Conservation (phyloP, 176 grass and related monocot species). For the Oryza meridionalis region DNA sequence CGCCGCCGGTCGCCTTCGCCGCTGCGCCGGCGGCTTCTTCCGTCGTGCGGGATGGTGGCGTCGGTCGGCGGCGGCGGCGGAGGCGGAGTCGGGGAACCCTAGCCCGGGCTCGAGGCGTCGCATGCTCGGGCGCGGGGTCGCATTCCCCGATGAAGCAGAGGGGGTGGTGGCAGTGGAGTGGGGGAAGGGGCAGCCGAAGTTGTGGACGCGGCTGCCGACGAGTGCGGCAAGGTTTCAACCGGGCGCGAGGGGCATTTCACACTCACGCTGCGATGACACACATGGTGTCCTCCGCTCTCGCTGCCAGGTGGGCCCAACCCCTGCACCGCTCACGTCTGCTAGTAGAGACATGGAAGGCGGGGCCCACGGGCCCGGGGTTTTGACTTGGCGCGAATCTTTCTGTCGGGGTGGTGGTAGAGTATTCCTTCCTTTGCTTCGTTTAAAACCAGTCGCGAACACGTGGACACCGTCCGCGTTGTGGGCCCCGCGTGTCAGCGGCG, state of each 20-base stretch:
- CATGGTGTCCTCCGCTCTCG: neutral
- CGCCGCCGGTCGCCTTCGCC: constrained; percentile 37
- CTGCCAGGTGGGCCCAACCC: neutral
- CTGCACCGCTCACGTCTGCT: neutral
- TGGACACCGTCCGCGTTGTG: neutral
- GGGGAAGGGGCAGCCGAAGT: neutral
- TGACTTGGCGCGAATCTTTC: constrained; percentile 47
- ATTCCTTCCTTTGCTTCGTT: neutral
- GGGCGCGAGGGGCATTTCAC: neutral
- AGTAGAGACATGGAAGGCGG: neutral
- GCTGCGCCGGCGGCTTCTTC: constrained; percentile 46
- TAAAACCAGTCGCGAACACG: neutral
- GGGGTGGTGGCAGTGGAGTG: neutral
- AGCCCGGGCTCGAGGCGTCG: constrained; percentile 55
- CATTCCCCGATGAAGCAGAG: constrained; percentile 56
- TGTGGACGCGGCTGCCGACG: constrained; percentile 12
- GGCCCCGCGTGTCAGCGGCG: neutral
- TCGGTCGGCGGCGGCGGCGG: constrained; percentile 13
- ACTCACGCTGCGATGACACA: neutral
- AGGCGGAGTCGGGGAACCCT: constrained; percentile 40
- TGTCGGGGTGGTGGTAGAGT: neutral
- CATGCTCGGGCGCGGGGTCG: constrained; percentile 49
- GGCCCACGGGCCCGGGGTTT: neutral
- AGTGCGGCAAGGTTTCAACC: constrained; percentile 32
- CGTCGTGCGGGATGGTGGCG: constrained; percentile 13